phyloP scores from a whole-genome alignment of 768 basidiomycete genomes.

The Russula earlei region DNA sequence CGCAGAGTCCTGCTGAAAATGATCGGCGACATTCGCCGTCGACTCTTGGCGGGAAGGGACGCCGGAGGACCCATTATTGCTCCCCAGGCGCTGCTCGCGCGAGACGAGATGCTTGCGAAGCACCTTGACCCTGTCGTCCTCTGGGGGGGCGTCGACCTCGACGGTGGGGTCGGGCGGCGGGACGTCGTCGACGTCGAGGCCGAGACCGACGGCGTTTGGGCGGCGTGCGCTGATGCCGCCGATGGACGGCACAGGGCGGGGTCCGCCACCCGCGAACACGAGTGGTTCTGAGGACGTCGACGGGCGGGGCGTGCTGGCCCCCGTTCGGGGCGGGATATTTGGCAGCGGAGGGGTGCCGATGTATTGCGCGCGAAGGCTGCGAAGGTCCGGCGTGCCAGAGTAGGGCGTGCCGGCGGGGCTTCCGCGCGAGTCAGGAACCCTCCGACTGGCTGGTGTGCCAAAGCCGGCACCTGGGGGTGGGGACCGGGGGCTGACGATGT shows the following conservation, averaged over 20 bases:
- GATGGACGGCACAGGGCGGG: conserved; percentile 22
- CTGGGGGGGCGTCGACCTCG: conserved; percentile 51
- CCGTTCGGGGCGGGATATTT: conserved; percentile 43
- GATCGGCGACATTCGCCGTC: conserved; percentile 19
- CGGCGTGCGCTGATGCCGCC: conserved; percentile 34
- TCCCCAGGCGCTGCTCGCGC: conserved; percentile 48
- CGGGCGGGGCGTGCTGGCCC: conserved; percentile 24
- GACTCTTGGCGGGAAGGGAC: conserved; percentile 25
- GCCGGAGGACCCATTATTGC: conserved; percentile 26
- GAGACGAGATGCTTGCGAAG: conserved; percentile 74
- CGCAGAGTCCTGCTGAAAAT: conserved; percentile 37
- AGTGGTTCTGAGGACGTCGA: conserved; percentile 14
- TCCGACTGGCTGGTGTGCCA: conserved; percentile 17
- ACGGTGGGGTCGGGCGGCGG: conserved; percentile 27
- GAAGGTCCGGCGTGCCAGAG: conserved; percentile 60
- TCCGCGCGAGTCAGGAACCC: neutral
- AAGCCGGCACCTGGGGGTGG: neutral
- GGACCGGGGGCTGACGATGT: conserved; percentile 19
- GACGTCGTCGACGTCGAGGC: conserved; percentile 20
- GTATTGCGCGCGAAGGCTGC: conserved; percentile 56
- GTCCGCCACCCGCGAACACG: conserved; percentile 14
- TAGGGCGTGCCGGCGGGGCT: conserved; percentile 28
- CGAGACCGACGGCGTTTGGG: conserved; percentile 18
- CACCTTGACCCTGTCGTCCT: conserved; percentile 78
- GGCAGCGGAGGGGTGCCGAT: conserved; percentile 43